phyloP scores from a whole-genome alignment of 495 filamentous ascomycete genomes.

The Friedmanniomyces simplex region DNA sequence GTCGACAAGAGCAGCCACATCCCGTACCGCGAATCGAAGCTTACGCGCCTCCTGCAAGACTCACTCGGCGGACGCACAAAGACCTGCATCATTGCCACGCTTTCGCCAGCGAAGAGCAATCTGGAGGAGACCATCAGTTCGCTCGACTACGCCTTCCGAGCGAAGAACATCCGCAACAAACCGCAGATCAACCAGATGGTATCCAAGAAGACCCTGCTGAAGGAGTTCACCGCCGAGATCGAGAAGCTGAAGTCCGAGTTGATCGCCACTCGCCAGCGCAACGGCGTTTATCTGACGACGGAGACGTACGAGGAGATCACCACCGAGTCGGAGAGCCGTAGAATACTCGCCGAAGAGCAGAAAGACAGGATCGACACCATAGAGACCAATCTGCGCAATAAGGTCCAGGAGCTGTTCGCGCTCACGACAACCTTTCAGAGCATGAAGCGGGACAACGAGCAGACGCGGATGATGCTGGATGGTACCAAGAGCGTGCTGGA shows the following conservation, averaged over 20 bases:
- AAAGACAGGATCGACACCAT: conserved; percentile 84
- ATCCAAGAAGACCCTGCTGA: conserved; percentile 81
- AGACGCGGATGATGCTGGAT: conserved; percentile 56
- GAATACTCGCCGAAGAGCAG: conserved; percentile 87
- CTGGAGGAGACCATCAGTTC: conserved; percentile 97
- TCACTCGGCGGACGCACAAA: conserved; percentile 92
- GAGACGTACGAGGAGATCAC: conserved; percentile 80
- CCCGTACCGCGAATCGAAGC: conserved; percentile 91
- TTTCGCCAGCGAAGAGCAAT: conserved; percentile 88
- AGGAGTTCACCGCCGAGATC: conserved; percentile 86
- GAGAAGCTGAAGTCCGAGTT: conserved; percentile 89
- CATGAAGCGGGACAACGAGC: conserved; percentile 77
- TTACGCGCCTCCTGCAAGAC: conserved; percentile 90
- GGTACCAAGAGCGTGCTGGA: conserved; percentile 70
- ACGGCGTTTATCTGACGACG: conserved; percentile 83
- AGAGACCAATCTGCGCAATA: conserved; percentile 79
- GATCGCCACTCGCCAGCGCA: conserved; percentile 83
- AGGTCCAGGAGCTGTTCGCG: conserved; percentile 78
- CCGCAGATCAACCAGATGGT: conserved; percentile 86
- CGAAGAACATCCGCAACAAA: conserved; percentile 97
- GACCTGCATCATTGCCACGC: conserved; percentile 95
- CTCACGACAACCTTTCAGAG: conserved; percentile 74
- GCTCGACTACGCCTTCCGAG: conserved; percentile 90
- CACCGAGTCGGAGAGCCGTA: conserved; percentile 77
- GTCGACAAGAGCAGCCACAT: conserved; percentile 88